Evolutionary conservation across 352 stramenopile species (phyloP).

Genomic region (Phytopythium vexans): DNA sequence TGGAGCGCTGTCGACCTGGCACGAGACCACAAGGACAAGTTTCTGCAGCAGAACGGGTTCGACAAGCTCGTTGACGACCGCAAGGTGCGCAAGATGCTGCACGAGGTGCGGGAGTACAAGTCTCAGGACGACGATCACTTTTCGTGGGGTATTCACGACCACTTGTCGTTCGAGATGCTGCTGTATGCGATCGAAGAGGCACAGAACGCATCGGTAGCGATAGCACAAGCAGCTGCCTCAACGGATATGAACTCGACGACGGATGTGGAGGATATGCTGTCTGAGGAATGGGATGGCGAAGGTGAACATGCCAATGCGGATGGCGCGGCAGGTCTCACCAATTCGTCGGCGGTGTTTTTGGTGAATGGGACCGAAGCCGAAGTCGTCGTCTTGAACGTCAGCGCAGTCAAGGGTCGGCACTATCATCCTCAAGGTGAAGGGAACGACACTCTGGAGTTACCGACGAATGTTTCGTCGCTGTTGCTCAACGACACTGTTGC

Average conservation of each 20-base stretch:
- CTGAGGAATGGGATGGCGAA: too few species aligned
- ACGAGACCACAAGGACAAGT: slow-evolving; percentile 73
- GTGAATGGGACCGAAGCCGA: slow-evolving; percentile 1
- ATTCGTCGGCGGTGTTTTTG: too few species aligned
- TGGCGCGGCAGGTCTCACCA: too few species aligned
- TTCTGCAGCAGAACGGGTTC: slow-evolving; percentile 58
- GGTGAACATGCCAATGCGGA: too few species aligned
- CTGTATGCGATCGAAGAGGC: slow-evolving; percentile 55
- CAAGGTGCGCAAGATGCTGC: slow-evolving; percentile 64
- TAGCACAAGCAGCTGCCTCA: background rate
- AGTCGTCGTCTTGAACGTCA: slow-evolving; percentile 1
- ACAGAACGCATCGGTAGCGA: slow-evolving; percentile 25
- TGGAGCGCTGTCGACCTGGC: slow-evolving; percentile 61
- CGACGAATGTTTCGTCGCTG: slow-evolving; percentile 3
- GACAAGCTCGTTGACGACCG: slow-evolving; percentile 67
- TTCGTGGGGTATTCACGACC: slow-evolving; percentile 67
- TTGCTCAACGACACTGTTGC: background rate
- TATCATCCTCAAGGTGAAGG: slow-evolving; percentile 7
- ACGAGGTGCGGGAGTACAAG: slow-evolving; percentile 49
- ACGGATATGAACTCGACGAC: slow-evolving; percentile 2
- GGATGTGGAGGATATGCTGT: background rate
- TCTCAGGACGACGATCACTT: slow-evolving; percentile 60
- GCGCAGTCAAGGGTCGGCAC: slow-evolving; percentile 19
- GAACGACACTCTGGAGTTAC: too few species aligned
- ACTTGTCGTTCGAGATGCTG: slow-evolving; percentile 72